Evolutionary conservation across 805 yeast species (phyloP), one percentile per base, ranked within the genome.

Genomic region (Starmera pachycereana): DNA sequence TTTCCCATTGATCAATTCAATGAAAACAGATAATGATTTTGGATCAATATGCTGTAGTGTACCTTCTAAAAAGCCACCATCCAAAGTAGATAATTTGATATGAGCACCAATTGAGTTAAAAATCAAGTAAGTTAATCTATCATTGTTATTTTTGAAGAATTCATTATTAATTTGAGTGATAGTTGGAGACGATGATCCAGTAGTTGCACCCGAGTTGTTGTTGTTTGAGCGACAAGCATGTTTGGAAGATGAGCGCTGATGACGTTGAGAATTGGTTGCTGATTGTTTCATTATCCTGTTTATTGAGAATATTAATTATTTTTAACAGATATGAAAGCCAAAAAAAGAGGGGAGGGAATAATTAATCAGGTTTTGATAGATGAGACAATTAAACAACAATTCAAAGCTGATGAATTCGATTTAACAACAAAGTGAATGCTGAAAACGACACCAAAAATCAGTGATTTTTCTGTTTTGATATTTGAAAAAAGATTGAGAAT

Each of bases 51-150:
- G 71, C 35, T 68, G 62, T 41, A 85, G 60, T 8, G 78, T 53
- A 16, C 95, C 95, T 18, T 62, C 58, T 50, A 75, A 71, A 27
- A 69, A 60, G 3, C 72, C 66, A 12, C 90, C 90, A 0, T 84
- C 70, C 22, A 74, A 60, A 2, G 80, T 74, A 4, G 87, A 75
- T 7, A 76, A 80, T 12, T 65, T 65, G 11, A 74, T 76, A 28
- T 63, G 62, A 28, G 71, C 65, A 14, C 95, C 85, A 33, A 81
- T 62, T 7, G 87, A 65, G 45, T 74, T 74, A 32, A 74, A 66
- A 35, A 82, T 58, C 37, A 79, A 63, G 46, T 58, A 77, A 36
- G 72, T 53, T 41, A 79, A 61, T 40, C 84, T 67, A 48, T 80
- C 85, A 47, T 70, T 66, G 12, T 53, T 53, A 39, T 49, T 50